phyloP scores from a whole-genome alignment of 441 rosid species.

The Metrosideros polymorpha region DNA sequence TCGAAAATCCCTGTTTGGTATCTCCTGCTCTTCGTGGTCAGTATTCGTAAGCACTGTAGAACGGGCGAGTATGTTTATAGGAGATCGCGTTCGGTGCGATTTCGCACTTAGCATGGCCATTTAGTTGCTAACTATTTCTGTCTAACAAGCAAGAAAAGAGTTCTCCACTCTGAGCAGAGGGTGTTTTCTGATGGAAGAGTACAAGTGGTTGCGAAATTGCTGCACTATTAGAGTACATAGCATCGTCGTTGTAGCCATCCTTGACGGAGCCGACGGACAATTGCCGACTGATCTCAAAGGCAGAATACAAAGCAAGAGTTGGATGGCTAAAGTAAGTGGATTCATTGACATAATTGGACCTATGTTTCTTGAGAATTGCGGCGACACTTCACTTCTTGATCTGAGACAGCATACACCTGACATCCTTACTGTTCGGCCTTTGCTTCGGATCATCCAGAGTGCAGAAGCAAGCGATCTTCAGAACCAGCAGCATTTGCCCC shows the following conservation, averaged over 20 bases:
- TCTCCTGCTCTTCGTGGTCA: not conserved
- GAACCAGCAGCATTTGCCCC: slow-evolving; percentile 69
- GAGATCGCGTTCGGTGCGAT: not conserved
- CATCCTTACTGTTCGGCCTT: slow-evolving; percentile 83
- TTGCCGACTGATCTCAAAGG: not conserved
- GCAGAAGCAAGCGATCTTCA: slow-evolving; percentile 81
- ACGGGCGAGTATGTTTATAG: not conserved
- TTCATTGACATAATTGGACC: not conserved
- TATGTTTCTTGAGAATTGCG: not conserved
- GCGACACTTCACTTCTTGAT: slow-evolving; percentile 18
- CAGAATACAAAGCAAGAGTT: not conserved
- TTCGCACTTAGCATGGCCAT: not conserved
- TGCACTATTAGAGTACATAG: not conserved
- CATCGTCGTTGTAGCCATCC: not conserved
- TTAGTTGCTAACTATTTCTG: not conserved
- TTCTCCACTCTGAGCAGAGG: not conserved
- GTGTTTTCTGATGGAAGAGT: not conserved
- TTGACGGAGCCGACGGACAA: not conserved
- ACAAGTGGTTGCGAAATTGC: not conserved
- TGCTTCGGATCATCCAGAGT: slow-evolving; percentile 70
- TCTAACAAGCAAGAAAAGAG: not conserved
- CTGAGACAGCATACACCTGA: slow-evolving; percentile 62
- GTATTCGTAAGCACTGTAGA: not conserved
- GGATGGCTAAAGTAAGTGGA: not conserved
- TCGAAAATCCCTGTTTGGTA: not conserved